A percentile compares a stretch with the other conserved stretches of the same genome.
phyloP scores from a whole-genome alignment of 2,329 filamentous ascomycete species.

The Neoarthrinium moseri region DNA sequence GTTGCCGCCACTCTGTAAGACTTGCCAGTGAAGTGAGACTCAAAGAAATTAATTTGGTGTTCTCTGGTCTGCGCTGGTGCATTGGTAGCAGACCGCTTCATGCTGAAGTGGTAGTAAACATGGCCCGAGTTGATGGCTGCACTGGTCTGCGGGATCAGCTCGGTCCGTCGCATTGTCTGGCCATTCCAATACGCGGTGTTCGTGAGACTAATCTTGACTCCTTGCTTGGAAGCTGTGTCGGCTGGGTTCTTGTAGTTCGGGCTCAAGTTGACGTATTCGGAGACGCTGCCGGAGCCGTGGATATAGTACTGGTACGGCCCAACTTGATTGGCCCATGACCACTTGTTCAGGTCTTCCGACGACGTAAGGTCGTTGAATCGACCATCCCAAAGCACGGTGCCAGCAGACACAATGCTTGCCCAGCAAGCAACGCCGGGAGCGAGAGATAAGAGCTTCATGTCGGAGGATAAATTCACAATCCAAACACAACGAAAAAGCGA shows the following conservation, averaged over 20 bases:
- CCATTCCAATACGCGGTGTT: conserved; percentile 68
- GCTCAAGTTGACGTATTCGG: conserved; percentile 60
- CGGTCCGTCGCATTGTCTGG: conserved; percentile 70
- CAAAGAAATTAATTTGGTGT: conserved; percentile 65
- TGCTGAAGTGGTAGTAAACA: conserved; percentile 71
- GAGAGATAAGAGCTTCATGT: conserved; percentile 8
- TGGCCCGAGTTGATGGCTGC: conserved; percentile 65
- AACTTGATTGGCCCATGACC: conserved; percentile 62
- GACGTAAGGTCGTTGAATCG: conserved; percentile 54
- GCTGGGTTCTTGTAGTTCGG: conserved; percentile 62
- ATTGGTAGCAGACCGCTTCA: conserved; percentile 59
- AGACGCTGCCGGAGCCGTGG: conserved; percentile 56
- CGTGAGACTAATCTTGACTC: conserved; percentile 66
- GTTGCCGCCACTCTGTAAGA: too few species aligned
- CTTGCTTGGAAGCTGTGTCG: conserved; percentile 60
- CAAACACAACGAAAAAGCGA: too few species aligned
- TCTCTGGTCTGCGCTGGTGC: conserved; percentile 61
- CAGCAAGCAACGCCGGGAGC: conserved; percentile 1
- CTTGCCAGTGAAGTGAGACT: conserved; percentile 73
- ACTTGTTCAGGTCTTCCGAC: conserved; percentile 48
- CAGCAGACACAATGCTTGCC: conserved; percentile 18
- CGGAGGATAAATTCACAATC: too few species aligned
- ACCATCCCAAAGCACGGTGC: conserved; percentile 59
- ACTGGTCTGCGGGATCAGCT: conserved; percentile 70
- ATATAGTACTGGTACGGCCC: conserved; percentile 74